Evolutionary conservation across 2,329 filamentous ascomycete species (phyloP).

Genomic region (Hysterium pulicare): DNA sequence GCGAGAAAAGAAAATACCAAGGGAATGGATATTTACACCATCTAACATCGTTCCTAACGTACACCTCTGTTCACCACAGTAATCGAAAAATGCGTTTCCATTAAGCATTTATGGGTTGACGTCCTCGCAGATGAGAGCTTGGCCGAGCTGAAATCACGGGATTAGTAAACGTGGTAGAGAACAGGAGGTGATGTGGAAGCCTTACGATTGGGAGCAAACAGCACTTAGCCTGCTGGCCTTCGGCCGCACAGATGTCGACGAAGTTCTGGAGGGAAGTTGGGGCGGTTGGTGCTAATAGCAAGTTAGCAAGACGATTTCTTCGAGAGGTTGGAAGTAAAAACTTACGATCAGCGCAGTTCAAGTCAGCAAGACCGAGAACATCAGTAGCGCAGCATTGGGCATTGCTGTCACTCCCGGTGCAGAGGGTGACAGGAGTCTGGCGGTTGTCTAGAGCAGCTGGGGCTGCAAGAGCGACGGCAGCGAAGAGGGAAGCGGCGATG

Average conservation of each 20-base stretch:
- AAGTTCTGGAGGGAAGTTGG: conserved; percentile 45
- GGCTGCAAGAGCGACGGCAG: conserved; percentile 25
- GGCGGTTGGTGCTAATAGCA: conserved; percentile 24
- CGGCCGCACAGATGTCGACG: conserved; percentile 45
- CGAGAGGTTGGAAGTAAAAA: conserved; percentile 15
- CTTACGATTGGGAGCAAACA: conserved; percentile 51
- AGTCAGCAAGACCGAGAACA: conserved; percentile 55
- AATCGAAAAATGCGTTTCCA: too few species aligned
- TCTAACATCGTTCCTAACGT: too few species aligned
- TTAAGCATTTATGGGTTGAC: conserved; percentile 23
- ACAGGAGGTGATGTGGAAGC: neutral
- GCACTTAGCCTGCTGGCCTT: conserved; percentile 57
- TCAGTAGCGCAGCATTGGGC: conserved; percentile 62
- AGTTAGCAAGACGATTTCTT: conserved; percentile 11
- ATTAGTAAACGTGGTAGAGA: neutral
- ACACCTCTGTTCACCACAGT: too few species aligned
- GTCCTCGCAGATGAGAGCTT: conserved; percentile 38
- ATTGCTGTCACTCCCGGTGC: conserved; percentile 29
- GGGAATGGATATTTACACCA: too few species aligned
- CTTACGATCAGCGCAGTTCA: conserved; percentile 57
- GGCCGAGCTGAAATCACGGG: conserved; percentile 21
- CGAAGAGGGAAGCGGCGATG: conserved; percentile 23
- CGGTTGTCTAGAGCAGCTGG: conserved; percentile 30
- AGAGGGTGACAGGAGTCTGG: conserved; percentile 25
- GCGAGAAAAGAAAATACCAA: too few species aligned